Percentiles rank a stretch among this genome's conserved stretches.
These are phyloP conservation scores for Castanea crenata DNA, from an alignment of 306 rosid genomes.

Conservation along the genomic window DNA sequence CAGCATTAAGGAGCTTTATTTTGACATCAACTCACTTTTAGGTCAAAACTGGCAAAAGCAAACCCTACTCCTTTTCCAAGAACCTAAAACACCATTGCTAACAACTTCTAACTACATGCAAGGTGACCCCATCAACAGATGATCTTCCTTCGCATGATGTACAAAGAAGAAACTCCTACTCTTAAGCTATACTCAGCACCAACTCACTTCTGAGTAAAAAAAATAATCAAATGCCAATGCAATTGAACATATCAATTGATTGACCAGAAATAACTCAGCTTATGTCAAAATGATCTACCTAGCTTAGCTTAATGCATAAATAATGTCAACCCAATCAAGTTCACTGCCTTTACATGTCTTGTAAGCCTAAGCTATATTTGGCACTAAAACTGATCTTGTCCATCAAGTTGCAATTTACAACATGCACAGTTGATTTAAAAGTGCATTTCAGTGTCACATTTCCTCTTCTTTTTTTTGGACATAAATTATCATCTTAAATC, in stretches of 20 bases:
- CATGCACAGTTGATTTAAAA: too few relatives aligned
- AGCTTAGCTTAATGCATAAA: background rate
- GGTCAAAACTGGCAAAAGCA: background rate
- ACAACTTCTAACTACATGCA: background rate
- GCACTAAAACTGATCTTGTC: too few relatives aligned
- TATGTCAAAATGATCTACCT: background rate
- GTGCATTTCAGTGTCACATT: too few relatives aligned
- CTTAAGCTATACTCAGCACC: background rate
- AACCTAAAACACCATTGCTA: background rate
- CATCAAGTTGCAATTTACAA: too few relatives aligned
- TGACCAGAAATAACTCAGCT: background rate
- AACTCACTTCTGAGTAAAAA: background rate
- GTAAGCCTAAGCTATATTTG: too few relatives aligned
- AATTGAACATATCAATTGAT: background rate
- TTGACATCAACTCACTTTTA: background rate
- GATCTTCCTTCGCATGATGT: background rate
- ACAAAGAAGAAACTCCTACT: background rate
- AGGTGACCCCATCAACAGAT: background rate
- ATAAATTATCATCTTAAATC: background rate
- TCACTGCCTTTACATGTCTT: background rate
- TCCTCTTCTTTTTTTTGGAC: background rate
- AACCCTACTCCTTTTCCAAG: background rate
- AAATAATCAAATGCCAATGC: background rate
- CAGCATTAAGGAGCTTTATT: background rate
- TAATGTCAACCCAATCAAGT: background rate